phyloP scores from a whole-genome alignment of 176 grass and related monocot species.

The Olyra latifolia region DNA sequence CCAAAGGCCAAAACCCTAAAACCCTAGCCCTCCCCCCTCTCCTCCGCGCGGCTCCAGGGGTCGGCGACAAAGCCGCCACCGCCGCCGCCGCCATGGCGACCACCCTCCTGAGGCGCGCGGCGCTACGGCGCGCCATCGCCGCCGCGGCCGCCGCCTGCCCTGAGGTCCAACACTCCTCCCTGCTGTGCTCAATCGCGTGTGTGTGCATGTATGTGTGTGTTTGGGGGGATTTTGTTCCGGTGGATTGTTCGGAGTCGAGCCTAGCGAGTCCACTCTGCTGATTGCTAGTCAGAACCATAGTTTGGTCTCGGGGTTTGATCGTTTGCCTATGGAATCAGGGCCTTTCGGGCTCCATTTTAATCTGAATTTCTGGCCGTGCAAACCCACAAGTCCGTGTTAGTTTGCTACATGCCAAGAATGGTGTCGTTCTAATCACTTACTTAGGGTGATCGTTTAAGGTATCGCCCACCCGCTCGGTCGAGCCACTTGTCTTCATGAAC shows the following conservation, averaged over 20 bases:
- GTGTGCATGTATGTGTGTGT: neutral
- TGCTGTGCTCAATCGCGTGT: neutral
- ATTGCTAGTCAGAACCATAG: neutral
- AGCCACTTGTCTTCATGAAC: neutral
- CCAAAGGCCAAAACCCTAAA: slow-evolving; percentile 37
- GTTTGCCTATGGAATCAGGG: neutral
- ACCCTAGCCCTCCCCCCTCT: slow-evolving; percentile 41
- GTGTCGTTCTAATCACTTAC: neutral
- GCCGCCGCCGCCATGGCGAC: slow-evolving; percentile 50
- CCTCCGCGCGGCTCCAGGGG: slow-evolving; percentile 12
- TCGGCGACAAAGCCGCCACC: neutral
- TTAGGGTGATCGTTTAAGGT: neutral
- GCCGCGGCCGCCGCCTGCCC: slow-evolving; percentile 27
- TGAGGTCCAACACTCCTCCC: slow-evolving; percentile 16
- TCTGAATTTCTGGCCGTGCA: neutral
- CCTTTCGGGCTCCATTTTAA: neutral
- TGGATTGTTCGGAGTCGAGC: neutral
- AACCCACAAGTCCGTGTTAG: neutral
- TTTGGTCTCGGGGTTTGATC: neutral
- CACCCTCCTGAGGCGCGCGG: slow-evolving; percentile 59
- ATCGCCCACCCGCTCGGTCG: neutral
- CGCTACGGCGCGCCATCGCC: slow-evolving; percentile 50
- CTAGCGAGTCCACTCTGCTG: neutral
- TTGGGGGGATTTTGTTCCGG: neutral
- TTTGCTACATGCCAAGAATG: neutral